Evolutionary conservation across 73 alveolate species (phyloP).

Genomic region (Paramecium biaurelia): DNA sequence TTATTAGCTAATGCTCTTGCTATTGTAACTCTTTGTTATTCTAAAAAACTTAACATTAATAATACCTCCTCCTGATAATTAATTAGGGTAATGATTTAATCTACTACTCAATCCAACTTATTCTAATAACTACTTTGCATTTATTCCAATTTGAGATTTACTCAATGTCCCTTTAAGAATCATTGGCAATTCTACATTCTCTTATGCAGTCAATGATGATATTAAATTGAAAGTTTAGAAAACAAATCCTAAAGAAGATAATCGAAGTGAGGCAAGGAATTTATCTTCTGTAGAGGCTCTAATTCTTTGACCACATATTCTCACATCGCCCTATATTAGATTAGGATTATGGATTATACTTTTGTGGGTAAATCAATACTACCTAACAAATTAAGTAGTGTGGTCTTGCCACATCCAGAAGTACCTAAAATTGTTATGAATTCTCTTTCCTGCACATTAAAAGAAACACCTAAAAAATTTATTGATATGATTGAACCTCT

Average conservation of each 20-base stretch:
- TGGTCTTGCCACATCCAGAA: slow-evolving; percentile 98
- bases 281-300: slow-evolving; percentile 88
- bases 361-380: slow-evolving; percentile 97
- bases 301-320: slow-evolving; percentile 86
- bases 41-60: slow-evolving; percentile 43
- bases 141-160: slow-evolving; percentile 69
- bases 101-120: slow-evolving; percentile 88
- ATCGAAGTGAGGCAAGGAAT: slow-evolving; percentile 86
- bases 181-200: slow-evolving; percentile 98
- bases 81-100: slow-evolving; percentile 93
- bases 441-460: slow-evolving; percentile 91
- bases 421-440: slow-evolving; percentile 96
- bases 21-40: slow-evolving; percentile 96
- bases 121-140: slow-evolving; percentile 83
- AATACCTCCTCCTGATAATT: slow-evolving; percentile 92
- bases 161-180: slow-evolving; percentile 87
- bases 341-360: background rate
- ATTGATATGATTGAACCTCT: slow-evolving; percentile 68
- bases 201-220: slow-evolving; percentile 93
- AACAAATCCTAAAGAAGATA: slow-evolving; percentile 93
- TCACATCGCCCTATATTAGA: slow-evolving; percentile 84
- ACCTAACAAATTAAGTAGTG: slow-evolving; percentile 94
- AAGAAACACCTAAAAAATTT: slow-evolving; percentile 71
- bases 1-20: slow-evolving; percentile 96
- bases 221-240: slow-evolving; percentile 94